Evolutionary conservation across 139 green algal species (phyloP).

Genomic region (Tetradesmus lagerheimii): DNA sequence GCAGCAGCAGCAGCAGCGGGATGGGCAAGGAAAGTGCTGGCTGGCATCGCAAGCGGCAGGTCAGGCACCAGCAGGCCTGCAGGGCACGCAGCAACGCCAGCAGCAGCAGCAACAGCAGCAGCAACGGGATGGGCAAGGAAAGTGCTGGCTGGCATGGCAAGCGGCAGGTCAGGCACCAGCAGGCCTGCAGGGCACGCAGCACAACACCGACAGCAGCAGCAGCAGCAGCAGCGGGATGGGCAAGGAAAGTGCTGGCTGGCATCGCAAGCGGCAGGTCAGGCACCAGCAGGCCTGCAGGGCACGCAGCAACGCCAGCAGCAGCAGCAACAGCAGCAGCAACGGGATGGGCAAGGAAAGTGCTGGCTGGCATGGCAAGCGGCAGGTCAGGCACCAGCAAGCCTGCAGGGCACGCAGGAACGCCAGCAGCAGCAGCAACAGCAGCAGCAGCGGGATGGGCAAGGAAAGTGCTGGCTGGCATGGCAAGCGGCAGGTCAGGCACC

Average conservation of each 20-base stretch:
- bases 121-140: too few species aligned
- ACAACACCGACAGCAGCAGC: neutral
- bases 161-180: slow-evolving; percentile 96
- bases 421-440: neutral
- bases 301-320: too few species aligned
- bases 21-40: too few species aligned
- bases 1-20: neutral
- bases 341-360: too few species aligned
- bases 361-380: slow-evolving; percentile 94
- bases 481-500: slow-evolving; percentile 97
- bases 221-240: too few species aligned
- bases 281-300: slow-evolving; percentile 90
- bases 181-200: slow-evolving; percentile 86
- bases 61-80: slow-evolving; percentile 96
- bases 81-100: too few species aligned
- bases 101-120: neutral
- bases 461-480: neutral
- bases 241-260: slow-evolving; percentile 79
- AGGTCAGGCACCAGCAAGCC: slow-evolving; percentile 98
- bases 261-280: slow-evolving; percentile 98
- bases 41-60: slow-evolving; percentile 97
- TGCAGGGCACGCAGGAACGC: too few species aligned
- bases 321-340: neutral
- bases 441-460: neutral
- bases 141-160: slow-evolving; percentile 94